A percentile compares a stretch with the other conserved stretches of the same genome.
Evolutionary conservation across 1,139 yeast species (phyloP).

Genomic region (Fermentozyma sake): DNA sequence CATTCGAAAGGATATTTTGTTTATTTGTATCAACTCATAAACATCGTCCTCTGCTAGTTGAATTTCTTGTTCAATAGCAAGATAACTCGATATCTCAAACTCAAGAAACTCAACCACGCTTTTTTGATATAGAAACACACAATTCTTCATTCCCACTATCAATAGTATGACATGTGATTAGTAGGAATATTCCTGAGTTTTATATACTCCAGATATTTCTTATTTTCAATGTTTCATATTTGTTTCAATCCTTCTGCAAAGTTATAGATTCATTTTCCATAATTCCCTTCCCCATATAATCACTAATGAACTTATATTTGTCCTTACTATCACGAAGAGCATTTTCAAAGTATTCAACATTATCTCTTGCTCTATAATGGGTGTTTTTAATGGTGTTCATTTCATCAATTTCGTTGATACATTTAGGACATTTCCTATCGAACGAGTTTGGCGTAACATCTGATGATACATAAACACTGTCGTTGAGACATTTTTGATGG

Average conservation of each 20-base stretch:
- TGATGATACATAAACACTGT: conserved; percentile 27
- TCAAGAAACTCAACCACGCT: too few relatives aligned
- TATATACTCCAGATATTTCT: background rate
- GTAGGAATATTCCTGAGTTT: too few relatives aligned
- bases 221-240: conserved; percentile 8
- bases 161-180: too few relatives aligned
- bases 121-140: too few relatives aligned
- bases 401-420: conserved; percentile 66
- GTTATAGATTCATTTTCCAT: conserved; percentile 46
- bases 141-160: too few relatives aligned
- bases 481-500: conserved; percentile 76
- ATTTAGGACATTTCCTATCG: conserved; percentile 60
- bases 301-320: conserved; percentile 70
- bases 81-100: too few relatives aligned
- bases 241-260: conserved; percentile 13
- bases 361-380: conserved; percentile 59
- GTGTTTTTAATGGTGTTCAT: conserved; percentile 53
- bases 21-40: too few relatives aligned
- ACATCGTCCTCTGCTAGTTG: too few relatives aligned
- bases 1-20: too few relatives aligned
- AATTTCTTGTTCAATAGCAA: too few relatives aligned
- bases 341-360: conserved; percentile 58
- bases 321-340: conserved; percentile 58
- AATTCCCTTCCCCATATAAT: conserved; percentile 84
- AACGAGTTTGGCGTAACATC: conserved; percentile 11